phyloP scores from a whole-genome alignment of 441 rosid genomes.

The Mallotus repandus region DNA sequence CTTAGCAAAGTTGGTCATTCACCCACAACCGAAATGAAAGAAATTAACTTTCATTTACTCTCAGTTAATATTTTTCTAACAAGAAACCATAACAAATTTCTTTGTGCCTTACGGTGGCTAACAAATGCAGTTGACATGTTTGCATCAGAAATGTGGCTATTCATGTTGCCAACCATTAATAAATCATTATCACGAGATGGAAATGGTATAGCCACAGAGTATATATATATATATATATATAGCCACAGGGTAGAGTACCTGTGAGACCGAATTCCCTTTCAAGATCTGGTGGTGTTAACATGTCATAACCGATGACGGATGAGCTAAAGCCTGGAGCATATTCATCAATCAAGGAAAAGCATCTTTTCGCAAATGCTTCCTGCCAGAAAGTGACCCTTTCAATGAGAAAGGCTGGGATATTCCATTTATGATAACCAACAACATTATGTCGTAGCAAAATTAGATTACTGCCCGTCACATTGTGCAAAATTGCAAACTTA shows the following conservation, averaged over 20 bases:
- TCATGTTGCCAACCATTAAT: background rate
- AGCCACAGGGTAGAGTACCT: slow-evolving; percentile 62
- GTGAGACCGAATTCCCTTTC: slow-evolving; percentile 89
- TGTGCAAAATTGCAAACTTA: slow-evolving; percentile 30
- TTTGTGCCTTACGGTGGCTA: background rate
- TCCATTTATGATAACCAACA: background rate
- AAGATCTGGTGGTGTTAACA: slow-evolving; percentile 91
- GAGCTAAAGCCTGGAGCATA: slow-evolving; percentile 84
- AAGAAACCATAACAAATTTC: background rate
- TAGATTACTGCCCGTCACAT: background rate
- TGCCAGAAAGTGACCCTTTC: slow-evolving; percentile 19
- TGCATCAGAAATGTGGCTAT: background rate
- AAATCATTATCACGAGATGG: background rate
- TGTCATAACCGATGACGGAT: slow-evolving; percentile 72
- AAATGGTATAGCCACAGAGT: background rate
- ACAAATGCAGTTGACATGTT: background rate
- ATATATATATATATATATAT: too few relatives aligned
- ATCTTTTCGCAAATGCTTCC: slow-evolving; percentile 59
- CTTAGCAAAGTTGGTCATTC: background rate
- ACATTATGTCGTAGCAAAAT: background rate
- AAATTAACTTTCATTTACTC: background rate
- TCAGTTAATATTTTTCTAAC: background rate
- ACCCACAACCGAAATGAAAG: background rate
- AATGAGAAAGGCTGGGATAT: background rate
- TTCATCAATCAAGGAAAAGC: slow-evolving; percentile 23